Conservation (phyloP, 2,329 filamentous ascomycete genomes). For the Phialophora chinensis region DNA sequence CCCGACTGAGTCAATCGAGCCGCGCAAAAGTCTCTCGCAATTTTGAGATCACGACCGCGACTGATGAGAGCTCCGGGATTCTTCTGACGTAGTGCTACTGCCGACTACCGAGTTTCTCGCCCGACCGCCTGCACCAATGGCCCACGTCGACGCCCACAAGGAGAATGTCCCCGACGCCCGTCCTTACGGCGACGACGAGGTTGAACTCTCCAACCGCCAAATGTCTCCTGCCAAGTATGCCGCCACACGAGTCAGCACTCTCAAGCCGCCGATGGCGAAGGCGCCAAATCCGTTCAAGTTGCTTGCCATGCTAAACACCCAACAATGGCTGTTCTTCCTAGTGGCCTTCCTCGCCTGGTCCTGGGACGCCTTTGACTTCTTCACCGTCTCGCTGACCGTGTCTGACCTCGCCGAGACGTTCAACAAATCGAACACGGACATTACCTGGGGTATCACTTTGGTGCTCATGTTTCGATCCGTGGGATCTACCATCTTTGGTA, state of each 20-base stretch:
- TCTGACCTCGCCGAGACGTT: constrained; percentile 60
- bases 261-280: constrained; percentile 53
- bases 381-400: constrained; percentile 65
- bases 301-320: constrained; percentile 37
- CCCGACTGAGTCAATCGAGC: background rate
- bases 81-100: background rate
- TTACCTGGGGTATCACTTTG: constrained; percentile 65
- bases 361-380: constrained; percentile 67
- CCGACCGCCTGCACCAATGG: constrained; percentile 24
- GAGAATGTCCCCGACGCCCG: constrained; percentile 9
- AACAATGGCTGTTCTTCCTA: constrained; percentile 42
- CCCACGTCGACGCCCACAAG: constrained; percentile 28
- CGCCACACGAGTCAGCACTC: constrained; percentile 58
- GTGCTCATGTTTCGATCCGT: constrained; percentile 67
- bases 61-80: background rate
- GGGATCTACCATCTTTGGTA: constrained; percentile 63
- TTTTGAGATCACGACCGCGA: background rate
- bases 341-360: constrained; percentile 48
- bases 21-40: background rate
- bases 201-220: constrained; percentile 23
- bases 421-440: constrained; percentile 60
- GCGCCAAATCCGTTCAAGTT: constrained; percentile 38
- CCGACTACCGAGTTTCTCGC: background rate
- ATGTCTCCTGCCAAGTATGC: constrained; percentile 57
- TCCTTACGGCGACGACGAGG: constrained; percentile 12